Base-by-base conservation (phyloP, 1,284 basidiomycete species). In the Athelia psychrophila region DNA sequence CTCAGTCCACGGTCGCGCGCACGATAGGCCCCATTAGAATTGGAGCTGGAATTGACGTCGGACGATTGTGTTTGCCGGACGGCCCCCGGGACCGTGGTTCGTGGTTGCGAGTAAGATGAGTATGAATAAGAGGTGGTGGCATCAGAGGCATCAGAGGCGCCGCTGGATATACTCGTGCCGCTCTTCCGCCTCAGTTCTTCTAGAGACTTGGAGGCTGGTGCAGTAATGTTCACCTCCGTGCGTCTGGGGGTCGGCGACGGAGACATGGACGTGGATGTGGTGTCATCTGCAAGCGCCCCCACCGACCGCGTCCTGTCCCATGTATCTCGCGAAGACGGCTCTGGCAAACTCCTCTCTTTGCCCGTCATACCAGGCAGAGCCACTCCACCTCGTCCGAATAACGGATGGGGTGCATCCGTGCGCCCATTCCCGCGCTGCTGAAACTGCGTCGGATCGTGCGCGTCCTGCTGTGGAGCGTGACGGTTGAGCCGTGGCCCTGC, bases 311-410 rank as follows among this genome's bases (percentile, higher is more conserved):
- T 70, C 64, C 50, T 66, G 65, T 56, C 74, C 71, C 18, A 69
- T 67, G 49, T 70, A 71, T 42, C 38, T 18, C 38, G 38, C 13
- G 27, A 30, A 42, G 16, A n/a, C 8, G 9, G 6, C n/a, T 42
- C 38, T 42, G 38, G 49, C 53, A 38, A 48, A 40, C 15, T 53
- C 47, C 64, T 52, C 38, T 60, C 60, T 53, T 68, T 73, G 3
- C 70, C 60, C 2, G 71, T 66, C 74, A 89, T 77, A 6, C 87
- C 87, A 19, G 86, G 84, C 79, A 90, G 81, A 4, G 86, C 88
- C 45, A 88, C 69, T 15, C 86, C 86, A 16, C 84, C 81, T 52
- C 75, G 76, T 30, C 88, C 88, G 64, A 91, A 91, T 22, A 90
- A 63, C 4, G 88, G 88, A 67, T 91, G 88, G 10, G 86, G 80